phyloP scores from a whole-genome alignment of 305 asterid genomes.

The Solanum chacoense region DNA sequence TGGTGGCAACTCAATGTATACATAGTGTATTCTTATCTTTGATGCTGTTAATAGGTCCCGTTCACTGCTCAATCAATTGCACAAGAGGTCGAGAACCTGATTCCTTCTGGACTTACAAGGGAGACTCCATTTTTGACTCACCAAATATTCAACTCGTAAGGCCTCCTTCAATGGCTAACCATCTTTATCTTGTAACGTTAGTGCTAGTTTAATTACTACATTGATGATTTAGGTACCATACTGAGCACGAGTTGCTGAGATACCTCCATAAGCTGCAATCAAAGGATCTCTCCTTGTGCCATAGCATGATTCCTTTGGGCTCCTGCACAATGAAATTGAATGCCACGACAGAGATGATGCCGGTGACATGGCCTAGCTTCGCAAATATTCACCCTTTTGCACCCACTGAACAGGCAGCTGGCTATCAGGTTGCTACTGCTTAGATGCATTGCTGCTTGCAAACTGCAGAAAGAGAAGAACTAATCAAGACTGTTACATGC shows the following conservation, averaged over 20 bases:
- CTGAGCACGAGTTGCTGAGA: slow-evolving; percentile 81
- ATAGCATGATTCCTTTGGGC: slow-evolving; percentile 97
- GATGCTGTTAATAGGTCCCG: slow-evolving; percentile 34
- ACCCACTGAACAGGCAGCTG: slow-evolving; percentile 77
- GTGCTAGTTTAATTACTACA: background rate
- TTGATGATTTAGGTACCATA: slow-evolving; percentile 57
- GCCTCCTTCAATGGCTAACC: slow-evolving; percentile 3
- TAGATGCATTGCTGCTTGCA: background rate
- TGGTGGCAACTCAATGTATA: background rate
- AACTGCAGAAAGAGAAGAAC: background rate
- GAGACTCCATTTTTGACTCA: slow-evolving; percentile 70
- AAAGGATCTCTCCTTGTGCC: slow-evolving; percentile 81
- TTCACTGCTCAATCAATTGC: slow-evolving; percentile 86
- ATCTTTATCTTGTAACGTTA: background rate
- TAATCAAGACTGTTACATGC: slow-evolving; percentile 4
- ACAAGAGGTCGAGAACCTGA: slow-evolving; percentile 53
- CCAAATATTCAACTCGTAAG: slow-evolving; percentile 86
- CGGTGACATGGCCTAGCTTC: slow-evolving; percentile 88
- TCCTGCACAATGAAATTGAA: slow-evolving; percentile 96
- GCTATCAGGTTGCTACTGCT: slow-evolving; percentile 54
- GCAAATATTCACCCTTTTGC: slow-evolving; percentile 88
- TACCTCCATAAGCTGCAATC: slow-evolving; percentile 64
- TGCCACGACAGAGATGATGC: slow-evolving; percentile 97
- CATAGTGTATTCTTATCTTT: background rate
- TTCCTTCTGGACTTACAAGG: slow-evolving; percentile 78